Percentiles rank a stretch among this genome's conserved stretches.
These are phyloP conservation scores for Russula virescens DNA, from an alignment of 768 basidiomycete genomes.

Conservation along the genomic window DNA sequence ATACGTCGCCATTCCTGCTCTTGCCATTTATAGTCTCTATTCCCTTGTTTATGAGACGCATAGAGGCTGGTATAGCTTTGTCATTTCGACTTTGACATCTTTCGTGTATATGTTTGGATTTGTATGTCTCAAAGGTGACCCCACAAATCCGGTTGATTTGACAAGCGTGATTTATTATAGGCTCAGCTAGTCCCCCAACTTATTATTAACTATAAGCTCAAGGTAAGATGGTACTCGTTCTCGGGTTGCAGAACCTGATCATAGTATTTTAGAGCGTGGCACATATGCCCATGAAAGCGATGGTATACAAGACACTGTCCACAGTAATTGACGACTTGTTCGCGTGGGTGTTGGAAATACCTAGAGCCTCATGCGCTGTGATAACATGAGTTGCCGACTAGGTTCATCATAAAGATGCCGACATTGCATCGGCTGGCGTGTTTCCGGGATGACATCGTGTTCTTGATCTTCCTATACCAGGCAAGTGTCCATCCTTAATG, in stretches of 20 bases:
- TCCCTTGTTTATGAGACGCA: constrained; percentile 80
- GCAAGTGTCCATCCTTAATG: constrained; percentile 36
- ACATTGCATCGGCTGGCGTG: constrained; percentile 86
- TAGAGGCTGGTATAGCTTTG: constrained; percentile 93
- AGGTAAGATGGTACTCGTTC: constrained; percentile 43
- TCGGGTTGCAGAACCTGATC: constrained; percentile 1
- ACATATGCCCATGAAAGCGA: constrained; percentile 98
- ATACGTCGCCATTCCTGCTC: constrained; percentile 78
- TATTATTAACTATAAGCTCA: constrained; percentile 97
- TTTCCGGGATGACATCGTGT: constrained; percentile 88
- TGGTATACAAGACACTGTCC: constrained; percentile 92
- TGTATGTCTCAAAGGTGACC: constrained; percentile 47
- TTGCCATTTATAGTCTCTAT: constrained; percentile 72
- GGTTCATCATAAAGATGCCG: constrained; percentile 97
- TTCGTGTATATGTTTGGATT: constrained; percentile 98
- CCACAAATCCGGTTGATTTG: constrained; percentile 21
- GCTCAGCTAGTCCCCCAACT: constrained; percentile 82
- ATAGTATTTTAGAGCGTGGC: constrained; percentile 66
- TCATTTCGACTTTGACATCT: constrained; percentile 87
- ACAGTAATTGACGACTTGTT: constrained; percentile 92
- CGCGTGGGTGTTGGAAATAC: constrained; percentile 47
- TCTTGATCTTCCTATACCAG: constrained; percentile 90
- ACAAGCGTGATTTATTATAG: constrained; percentile 35
- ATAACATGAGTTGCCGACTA: constrained; percentile 29
- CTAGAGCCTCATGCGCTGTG: constrained; percentile 11